Base-by-base conservation (phyloP, 768 basidiomycete genomes). In the Tylopilus felleus region DNA sequence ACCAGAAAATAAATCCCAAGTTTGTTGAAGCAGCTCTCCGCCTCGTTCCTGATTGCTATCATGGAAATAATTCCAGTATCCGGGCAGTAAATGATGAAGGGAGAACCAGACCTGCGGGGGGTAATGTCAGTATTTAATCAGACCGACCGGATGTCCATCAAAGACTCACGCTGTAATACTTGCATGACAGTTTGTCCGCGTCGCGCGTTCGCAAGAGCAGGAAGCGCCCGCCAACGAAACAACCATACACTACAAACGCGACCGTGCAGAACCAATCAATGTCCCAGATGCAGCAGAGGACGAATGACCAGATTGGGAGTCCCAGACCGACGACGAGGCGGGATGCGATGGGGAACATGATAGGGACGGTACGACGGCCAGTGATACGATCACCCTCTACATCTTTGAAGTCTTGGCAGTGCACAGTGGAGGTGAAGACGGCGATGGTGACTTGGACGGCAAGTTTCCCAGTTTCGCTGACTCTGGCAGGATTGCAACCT, bases 341-440 rank as follows among this genome's bases (percentile, higher is more conserved):
- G 0, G 76, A 72, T 1, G 62, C 35, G 13, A 69, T 46, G 0
- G 80, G 80, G 19, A 72, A 71, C 29, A 72, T 69, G 48, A 80
- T 76, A 0, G 79, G 80, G 23, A 80, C 59, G 0, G 79, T 80
- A 2, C 64, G 29, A 7, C 79, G 70, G 1, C 75, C 74, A 0
- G 63, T 63, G 13, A 66, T 49, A 4, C 60, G 57, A 47, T 80
- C 79, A 0, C 78, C 79, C 22, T 68, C 65, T 9, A 70, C 60
- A 47, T 80, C 80, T 36, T 74, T 68, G 53, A 76, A 80, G 54
- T 80, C 80, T 60, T 79, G 76, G 1, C 76, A 72, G n/a, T 80
- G 77, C 14, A 79, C 74, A 3, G 78, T 80, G 1, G 77, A 77
- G 1, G 73, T 59, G 29, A 79, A 70, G 14, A 78, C 71, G 0